These are phyloP conservation scores for Perkinsus olseni DNA, from an alignment of 169 alveolate species.

Conservation along the genomic window DNA sequence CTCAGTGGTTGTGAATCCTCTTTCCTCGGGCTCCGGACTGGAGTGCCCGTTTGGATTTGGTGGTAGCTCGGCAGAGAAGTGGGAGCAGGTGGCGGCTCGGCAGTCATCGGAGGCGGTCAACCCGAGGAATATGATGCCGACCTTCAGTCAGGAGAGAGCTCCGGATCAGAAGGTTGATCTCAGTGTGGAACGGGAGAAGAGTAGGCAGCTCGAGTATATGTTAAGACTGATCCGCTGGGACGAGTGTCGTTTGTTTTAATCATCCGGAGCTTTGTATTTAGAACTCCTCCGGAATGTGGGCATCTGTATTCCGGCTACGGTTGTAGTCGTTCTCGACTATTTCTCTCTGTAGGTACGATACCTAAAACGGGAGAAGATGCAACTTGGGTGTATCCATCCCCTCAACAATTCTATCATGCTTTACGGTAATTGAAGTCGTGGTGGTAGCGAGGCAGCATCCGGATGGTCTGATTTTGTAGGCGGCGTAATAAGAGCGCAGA, in stretches of 20 bases:
- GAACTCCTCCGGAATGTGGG: too few species aligned
- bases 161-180: neutral
- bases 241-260: too few species aligned
- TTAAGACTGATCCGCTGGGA: too few species aligned
- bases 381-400: slow-evolving; percentile 67
- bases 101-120: slow-evolving; percentile 5
- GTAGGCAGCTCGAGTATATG: neutral
- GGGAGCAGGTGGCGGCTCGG: neutral
- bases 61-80: neutral
- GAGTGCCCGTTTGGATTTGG: neutral
- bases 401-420: slow-evolving; percentile 71
- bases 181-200: neutral
- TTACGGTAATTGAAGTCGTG: slow-evolving; percentile 49
- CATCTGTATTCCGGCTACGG: too few species aligned
- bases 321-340: too few species aligned
- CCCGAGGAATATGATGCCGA: slow-evolving; percentile 27
- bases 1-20: neutral
- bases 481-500: slow-evolving; percentile 1
- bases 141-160: neutral
- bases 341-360: neutral
- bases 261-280: too few species aligned
- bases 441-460: slow-evolving; percentile 30
- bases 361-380: slow-evolving; percentile 20
- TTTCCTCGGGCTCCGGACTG: neutral
- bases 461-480: slow-evolving; percentile 10